Base-by-base conservation (phyloP, 805 yeast species). In the Kodamaea kaohsiungensis region DNA sequence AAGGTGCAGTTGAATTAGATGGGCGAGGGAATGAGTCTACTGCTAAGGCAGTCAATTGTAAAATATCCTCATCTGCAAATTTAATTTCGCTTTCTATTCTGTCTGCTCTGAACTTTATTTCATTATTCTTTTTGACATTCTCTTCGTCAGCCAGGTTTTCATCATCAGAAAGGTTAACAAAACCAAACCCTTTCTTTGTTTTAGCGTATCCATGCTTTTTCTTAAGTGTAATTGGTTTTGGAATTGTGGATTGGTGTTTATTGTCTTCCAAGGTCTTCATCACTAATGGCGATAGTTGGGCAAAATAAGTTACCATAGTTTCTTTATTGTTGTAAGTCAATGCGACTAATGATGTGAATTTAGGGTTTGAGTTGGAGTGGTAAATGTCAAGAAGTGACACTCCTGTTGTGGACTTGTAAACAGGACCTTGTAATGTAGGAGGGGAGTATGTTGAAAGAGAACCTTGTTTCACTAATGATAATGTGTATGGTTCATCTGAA, bases 141-240 rank as follows among this genome's bases (percentile, higher is more conserved):
- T 17, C 33, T 7, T 53, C 51, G 4, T 30, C 55, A 30, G 35
- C 10, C 35, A 30, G 35, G 35, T 30, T 30, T 9, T 58, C 55
- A 8, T 19, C 43, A 33, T 51, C 50, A n/a, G 38, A 25, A 12
- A 57, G 47, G 30, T 64, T 68, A 10, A 69, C 51, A 53, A 59
- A 70, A 1, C 75, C 75, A 55, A 68, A 71, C 2, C 75, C 75
- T 39, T 52, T 56, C 9, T 50, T 54, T 1, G 71, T 70, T 48
- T 60, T 66, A 2, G 27, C 42, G 42, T 59, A 59, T 6, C 53
- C 56, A 8, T 33, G 37, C 5, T 7, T 17, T 16, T 40, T 40
- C 25, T 17, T 40, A 4, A 19, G 12, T 17, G 10, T 15, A 13
- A 40, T 17, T 2, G 19, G 45, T 40, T 40, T 19, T 15, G 19